phyloP scores from a whole-genome alignment of 1,284 basidiomycete genomes.

The Austroboletus novae-zelandiae region DNA sequence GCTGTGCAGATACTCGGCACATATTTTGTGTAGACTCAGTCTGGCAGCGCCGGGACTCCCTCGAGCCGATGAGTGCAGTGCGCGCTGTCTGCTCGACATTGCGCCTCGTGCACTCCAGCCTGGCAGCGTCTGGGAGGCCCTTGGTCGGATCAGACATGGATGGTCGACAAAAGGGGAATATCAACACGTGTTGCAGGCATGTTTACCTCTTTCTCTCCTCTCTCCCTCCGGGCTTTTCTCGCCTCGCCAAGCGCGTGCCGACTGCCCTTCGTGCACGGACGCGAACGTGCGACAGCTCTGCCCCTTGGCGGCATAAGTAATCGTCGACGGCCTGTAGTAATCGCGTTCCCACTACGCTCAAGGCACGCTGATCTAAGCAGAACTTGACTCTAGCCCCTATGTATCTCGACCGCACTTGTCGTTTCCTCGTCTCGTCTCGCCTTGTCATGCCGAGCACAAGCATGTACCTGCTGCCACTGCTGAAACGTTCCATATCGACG shows the following conservation, averaged over 20 bases:
- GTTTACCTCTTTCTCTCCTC: slow-evolving; percentile 20
- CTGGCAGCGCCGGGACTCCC: too few relatives aligned
- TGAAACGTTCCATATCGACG: slow-evolving; percentile 5
- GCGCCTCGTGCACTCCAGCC: slow-evolving; percentile 19
- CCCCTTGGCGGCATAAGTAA: too few relatives aligned
- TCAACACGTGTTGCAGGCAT: slow-evolving; percentile 27
- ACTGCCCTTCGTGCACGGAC: neutral
- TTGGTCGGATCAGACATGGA: slow-evolving; percentile 17
- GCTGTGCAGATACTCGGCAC: slow-evolving; percentile 17
- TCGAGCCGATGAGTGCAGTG: too few relatives aligned
- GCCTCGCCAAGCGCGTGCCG: slow-evolving; percentile 8
- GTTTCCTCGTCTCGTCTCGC: neutral
- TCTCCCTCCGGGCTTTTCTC: slow-evolving; percentile 7
- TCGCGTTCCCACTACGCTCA: neutral
- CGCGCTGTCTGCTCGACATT: too few relatives aligned
- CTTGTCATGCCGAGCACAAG: neutral
- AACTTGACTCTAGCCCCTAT: neutral
- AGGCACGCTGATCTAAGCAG: neutral
- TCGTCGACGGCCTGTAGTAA: neutral
- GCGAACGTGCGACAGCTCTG: too few relatives aligned
- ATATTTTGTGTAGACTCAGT: too few relatives aligned
- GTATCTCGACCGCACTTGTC: neutral
- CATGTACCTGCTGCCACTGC: neutral
- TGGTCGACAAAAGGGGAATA: slow-evolving; percentile 16
- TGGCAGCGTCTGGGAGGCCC: too few relatives aligned